Evolutionary conservation across 805 yeast species (phyloP).

Genomic region (Citeromyces nyonsensis): DNA sequence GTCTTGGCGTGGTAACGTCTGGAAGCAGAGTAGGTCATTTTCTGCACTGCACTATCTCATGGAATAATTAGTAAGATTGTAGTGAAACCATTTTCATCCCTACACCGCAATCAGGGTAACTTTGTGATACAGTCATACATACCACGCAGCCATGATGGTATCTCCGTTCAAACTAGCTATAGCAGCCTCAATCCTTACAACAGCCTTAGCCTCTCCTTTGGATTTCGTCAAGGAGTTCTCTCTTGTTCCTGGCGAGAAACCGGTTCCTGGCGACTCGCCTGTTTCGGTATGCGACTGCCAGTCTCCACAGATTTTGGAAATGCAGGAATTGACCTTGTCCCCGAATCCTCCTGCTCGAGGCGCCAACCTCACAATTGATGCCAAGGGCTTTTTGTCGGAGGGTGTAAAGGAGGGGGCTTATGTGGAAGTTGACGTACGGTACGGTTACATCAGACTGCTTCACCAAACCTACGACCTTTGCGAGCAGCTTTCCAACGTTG

Average conservation of each 20-base stretch:
- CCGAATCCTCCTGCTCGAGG: slow-evolving; percentile 92
- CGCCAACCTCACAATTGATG: slow-evolving; percentile 63
- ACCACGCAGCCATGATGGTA: too few relatives aligned
- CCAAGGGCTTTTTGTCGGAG: slow-evolving; percentile 44
- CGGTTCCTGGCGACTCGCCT: slow-evolving; percentile 88
- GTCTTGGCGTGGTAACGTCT: too few relatives aligned
- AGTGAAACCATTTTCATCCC: too few relatives aligned
- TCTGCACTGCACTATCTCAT: too few relatives aligned
- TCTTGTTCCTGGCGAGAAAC: slow-evolving; percentile 23
- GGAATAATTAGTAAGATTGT: too few relatives aligned
- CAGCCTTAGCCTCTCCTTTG: too few relatives aligned
- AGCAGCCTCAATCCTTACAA: too few relatives aligned
- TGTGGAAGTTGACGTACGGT: slow-evolving; percentile 84
- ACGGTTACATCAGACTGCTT: slow-evolving; percentile 80
- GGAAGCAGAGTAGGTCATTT: too few relatives aligned
- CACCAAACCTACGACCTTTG: slow-evolving; percentile 90
- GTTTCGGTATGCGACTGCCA: slow-evolving; percentile 58
- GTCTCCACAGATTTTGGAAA: slow-evolving; percentile 45
- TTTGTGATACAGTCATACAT: too few relatives aligned
- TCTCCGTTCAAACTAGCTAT: too few relatives aligned
- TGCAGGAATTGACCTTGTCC: slow-evolving; percentile 39
- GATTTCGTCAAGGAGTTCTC: too few relatives aligned
- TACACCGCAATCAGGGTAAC: too few relatives aligned
- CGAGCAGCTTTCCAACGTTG: slow-evolving; percentile 73
- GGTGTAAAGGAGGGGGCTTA: slow-evolving; percentile 75